Base-by-base conservation (phyloP, 805 yeast species). In the Wickerhamomyces kurtzmanii region DNA sequence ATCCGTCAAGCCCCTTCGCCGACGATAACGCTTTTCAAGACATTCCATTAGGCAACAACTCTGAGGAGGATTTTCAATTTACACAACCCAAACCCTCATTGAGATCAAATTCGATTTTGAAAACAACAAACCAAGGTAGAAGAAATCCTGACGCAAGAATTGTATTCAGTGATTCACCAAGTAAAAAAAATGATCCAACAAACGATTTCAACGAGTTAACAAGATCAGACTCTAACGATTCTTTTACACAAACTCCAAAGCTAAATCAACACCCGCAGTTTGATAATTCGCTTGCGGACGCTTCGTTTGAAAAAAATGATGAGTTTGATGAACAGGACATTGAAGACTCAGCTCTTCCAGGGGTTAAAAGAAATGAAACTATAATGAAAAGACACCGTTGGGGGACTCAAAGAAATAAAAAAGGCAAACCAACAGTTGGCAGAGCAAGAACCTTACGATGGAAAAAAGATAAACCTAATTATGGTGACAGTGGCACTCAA, bases 341-440 rank as follows among this genome's bases (percentile, higher is more conserved):
- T 5, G 23, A 20, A 7, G 23, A 20, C 20, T 15, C 28, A 5
- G 15, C 20, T 5, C 27, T 26, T 14, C 18, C 23, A 8, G 12
- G 24, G 4, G n/a, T 31, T 5, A 22, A 31, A 15, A 42, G 72
- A 23, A 52, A 59, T 19, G 65, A 59, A 11, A 62, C 80, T 0
- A 57, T 65, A 4, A 79, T 81, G 73, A 74, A 78, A 39, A 67
- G 93, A 43, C 70, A 77, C 40, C 66, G 95, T 55, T 84, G 94
- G 94, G 96, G 96, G 33, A 87, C 96, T 4, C 84, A 80, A 39
- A 67, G 94, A 40, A 71, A 74, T 43, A 71, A 72, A 33, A 67
- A 72, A 36, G 94, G 93, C 7, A 63, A 66, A 26, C 87, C 91
- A 14, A 51, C 55, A 24, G 56, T 71, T 10, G 65, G 66, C 6